Evolutionary conservation across 148 eudicot genomes (phyloP), one percentile per base, ranked within the genome.

Genomic region (Chenopodium quinoa): DNA sequence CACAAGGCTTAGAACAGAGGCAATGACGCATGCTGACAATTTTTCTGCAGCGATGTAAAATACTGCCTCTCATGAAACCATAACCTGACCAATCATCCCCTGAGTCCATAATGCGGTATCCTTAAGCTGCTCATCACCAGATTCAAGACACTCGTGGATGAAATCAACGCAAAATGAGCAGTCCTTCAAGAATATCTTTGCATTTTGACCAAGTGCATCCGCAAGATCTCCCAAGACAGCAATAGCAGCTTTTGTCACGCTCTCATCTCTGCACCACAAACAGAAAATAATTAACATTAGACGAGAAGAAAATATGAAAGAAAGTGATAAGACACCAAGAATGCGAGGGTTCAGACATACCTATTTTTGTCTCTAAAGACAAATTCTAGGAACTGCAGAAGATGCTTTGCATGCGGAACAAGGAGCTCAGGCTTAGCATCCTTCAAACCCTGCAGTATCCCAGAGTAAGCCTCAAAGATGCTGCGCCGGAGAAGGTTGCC

Each of bases 381-480:
- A 65, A 88, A 75, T 68, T 91, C 97, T 50, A 91, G 75, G 82
- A 92, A 92, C 88, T 91, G 92, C 75, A 91, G 78, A 68, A 92
- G 87, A 80, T 92, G 97, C 31, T 86, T 75, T 66, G 92, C 97
- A 86, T 92, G 88, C 11, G 97, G 92, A 63, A 91, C 75, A 88
- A 92, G 87, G 73, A 91, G 52, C 17, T 88, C 89, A 25, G 92
- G 85, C 83, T 90, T 92, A 17, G 92, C 85, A 66, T 86, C 88
- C 86, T 92, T 92, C 66, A 92, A 90, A 56, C 93, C 97, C 78
- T 92, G 97, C 40, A 92, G 79, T 67, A 92, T 88, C 31, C 97
- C 97, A n/a, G 97, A 92, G 83, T 92, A 91, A 37, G 97, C 97
- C 83, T 92, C 97, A 75, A 92, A 90, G 72, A 91, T 92, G 71